Evolutionary conservation across 495 filamentous ascomycete genomes (phyloP).

Genomic region (Cenococcum geophilum): DNA sequence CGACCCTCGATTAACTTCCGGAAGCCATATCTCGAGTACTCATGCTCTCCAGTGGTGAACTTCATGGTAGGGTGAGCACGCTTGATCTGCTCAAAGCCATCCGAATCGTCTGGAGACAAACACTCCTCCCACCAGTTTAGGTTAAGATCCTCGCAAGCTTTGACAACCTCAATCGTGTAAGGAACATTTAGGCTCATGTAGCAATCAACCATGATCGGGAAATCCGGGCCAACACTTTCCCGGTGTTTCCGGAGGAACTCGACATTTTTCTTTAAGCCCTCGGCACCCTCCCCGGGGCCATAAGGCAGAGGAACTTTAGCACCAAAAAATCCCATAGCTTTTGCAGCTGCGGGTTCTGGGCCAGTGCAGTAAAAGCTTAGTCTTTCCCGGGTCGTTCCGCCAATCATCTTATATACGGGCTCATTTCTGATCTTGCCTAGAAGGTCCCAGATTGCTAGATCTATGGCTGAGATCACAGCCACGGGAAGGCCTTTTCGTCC

Average conservation of each 20-base stretch:
- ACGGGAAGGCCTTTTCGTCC: slow-evolving; percentile 84
- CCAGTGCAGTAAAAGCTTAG: slow-evolving; percentile 93
- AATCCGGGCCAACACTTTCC: slow-evolving; percentile 78
- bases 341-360: slow-evolving; percentile 70
- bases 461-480: slow-evolving; percentile 88
- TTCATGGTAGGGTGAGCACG: slow-evolving; percentile 82
- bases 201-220: slow-evolving; percentile 90
- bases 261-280: slow-evolving; percentile 78
- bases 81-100: slow-evolving; percentile 83
- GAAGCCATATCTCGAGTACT: slow-evolving; percentile 88
- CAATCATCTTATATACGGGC: slow-evolving; percentile 91
- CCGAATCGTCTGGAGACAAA: slow-evolving; percentile 79
- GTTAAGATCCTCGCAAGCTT: slow-evolving; percentile 70
- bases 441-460: slow-evolving; percentile 87
- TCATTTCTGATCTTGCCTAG: slow-evolving; percentile 83
- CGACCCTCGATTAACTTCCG: slow-evolving; percentile 87
- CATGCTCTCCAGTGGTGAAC: slow-evolving; percentile 93
- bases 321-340: slow-evolving; percentile 78
- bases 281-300: slow-evolving; percentile 76
- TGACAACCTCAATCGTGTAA: slow-evolving; percentile 85
- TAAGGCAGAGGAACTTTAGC: slow-evolving; percentile 85
- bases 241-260: slow-evolving; percentile 80
- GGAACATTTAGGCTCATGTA: slow-evolving; percentile 91
- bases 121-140: slow-evolving; percentile 98
- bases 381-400: slow-evolving; percentile 70